Base-by-base conservation (phyloP, 2,329 filamentous ascomycete genomes). In the Fusarium nygamai region DNA sequence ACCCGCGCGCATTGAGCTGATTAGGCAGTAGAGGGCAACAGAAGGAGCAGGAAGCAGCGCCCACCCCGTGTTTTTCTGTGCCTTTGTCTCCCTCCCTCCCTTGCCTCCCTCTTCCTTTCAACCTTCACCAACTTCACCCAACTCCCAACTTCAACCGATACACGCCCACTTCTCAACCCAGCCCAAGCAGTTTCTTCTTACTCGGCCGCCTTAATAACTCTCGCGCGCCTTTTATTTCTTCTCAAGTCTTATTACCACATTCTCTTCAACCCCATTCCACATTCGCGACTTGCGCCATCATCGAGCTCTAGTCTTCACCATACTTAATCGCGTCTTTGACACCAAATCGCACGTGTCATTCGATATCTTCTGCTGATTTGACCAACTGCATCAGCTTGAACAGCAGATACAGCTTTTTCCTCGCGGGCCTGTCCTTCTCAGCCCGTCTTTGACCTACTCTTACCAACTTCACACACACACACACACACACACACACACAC, bases 31-130 rank as follows among this genome's bases (percentile, higher is more conserved):
- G 64, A 54, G 74, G 64, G 64, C 58, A 64, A 62, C 43, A 67
- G 64, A 73, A 75, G 50, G 69, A 71, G 69, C 67, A 56, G 67
- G 67, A 69, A 62, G 69, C 71, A 70, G 63, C 70, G 70, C 73
- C 76, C 75, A 75, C 77, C 76, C 77, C 74, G 61, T 78, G 69
- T 77, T 79, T 79, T 79, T 50, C 73, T 74, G 57, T 63, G 61
- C 62, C 46, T 66, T 72, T 56, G 57, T 67, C 44, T 60, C 63
- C 62, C 36, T 70, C 31, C 54, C 38, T 60, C 51, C 34, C 48
- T 53, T 50, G 59, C 61, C 64, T 57, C 63, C 62, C 50, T 76
- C 62, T 33, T 64, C 65, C 60, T 64, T 69, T 57, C 56, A 31
- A 44, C 61, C 64, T 67, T 73, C 75, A 74, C 71, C 46, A 61